Conservation (phyloP, 345 rosid genomes). For the Eucalyptus regnans region DNA sequence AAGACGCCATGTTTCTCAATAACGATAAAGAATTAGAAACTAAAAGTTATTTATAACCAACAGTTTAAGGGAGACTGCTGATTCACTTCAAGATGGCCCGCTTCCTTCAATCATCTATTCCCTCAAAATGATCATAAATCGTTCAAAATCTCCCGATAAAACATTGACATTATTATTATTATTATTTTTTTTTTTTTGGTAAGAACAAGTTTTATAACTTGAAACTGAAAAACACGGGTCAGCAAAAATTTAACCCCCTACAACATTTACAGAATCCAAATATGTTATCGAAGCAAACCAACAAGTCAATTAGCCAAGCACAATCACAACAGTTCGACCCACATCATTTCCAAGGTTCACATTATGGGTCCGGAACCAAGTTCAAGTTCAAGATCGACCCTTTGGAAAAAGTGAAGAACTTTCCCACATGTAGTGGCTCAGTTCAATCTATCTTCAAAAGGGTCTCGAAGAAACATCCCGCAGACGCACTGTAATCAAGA, state of each 20-base stretch:
- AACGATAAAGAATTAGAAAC: accelerated
- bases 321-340: neutral
- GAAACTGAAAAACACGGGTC: neutral
- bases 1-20: neutral
- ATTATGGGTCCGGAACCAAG: neutral
- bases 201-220: neutral
- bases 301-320: neutral
- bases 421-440: neutral
- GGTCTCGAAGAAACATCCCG: neutral
- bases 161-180: accelerated
- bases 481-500: neutral
- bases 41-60: accelerated
- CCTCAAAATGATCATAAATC: neutral
- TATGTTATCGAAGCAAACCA: neutral
- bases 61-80: accelerated
- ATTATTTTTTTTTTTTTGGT: no score
- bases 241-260: neutral
- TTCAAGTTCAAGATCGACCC: neutral
- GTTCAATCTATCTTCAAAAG: neutral
- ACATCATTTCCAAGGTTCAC: neutral
- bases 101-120: neutral
- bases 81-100: neutral
- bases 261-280: neutral
- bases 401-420: neutral
- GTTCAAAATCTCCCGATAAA: neutral